These are phyloP conservation scores for Rubus idaeus DNA, from an alignment of 306 rosid species.

Conservation along the genomic window DNA sequence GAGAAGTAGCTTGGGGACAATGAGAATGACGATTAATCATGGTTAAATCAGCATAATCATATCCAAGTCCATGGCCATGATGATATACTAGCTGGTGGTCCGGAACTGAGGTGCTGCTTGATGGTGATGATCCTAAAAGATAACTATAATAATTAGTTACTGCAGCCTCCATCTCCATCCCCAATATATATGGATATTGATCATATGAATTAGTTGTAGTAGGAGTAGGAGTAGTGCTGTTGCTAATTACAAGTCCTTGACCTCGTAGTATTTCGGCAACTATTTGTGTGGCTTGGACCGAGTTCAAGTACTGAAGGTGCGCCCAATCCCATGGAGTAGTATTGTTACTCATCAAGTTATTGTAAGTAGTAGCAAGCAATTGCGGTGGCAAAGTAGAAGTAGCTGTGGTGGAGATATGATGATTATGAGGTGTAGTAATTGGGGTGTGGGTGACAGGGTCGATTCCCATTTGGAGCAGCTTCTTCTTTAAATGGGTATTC, in stretches of 20 bases:
- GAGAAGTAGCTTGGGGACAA: background rate
- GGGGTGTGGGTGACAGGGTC: conserved; percentile 80
- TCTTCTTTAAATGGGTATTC: conserved; percentile 79
- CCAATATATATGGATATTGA: background rate
- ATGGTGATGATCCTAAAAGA: conserved; percentile 36
- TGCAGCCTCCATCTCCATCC: conserved; percentile 23
- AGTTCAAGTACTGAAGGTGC: background rate
- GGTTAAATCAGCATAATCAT: background rate
- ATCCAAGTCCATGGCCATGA: background rate
- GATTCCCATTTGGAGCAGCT: conserved; percentile 69
- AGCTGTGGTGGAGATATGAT: conserved; percentile 15
- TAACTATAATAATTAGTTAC: background rate
- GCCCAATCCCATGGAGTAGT: background rate
- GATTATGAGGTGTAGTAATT: background rate
- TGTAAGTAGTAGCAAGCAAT: too few species aligned
- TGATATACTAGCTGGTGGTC: conserved; percentile 22
- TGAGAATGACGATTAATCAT: background rate
- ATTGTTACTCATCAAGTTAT: too few species aligned
- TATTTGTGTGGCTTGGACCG: background rate
- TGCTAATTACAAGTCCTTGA: background rate
- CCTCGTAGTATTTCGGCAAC: background rate
- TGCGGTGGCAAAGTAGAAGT: too few species aligned
- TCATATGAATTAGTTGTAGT: background rate
- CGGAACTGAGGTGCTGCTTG: conserved; percentile 17
- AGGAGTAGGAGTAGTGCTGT: background rate